phyloP scores from a whole-genome alignment of 2,329 filamentous ascomycete genomes.

The Colletotrichum brevisporum region DNA sequence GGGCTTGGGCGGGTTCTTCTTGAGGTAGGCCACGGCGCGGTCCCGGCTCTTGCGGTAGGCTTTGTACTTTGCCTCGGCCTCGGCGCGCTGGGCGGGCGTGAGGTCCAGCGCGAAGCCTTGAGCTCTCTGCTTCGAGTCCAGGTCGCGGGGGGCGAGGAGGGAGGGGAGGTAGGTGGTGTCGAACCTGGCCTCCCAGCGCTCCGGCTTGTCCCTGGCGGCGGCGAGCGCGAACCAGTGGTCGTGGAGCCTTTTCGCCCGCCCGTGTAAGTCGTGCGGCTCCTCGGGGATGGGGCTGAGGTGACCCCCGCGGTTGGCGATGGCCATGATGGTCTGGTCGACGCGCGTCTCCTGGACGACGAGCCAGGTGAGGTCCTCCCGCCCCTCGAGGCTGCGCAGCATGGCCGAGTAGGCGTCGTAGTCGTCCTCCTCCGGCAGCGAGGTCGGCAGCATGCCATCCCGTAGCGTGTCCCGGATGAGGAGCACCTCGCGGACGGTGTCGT shows the following conservation, averaged over 20 bases:
- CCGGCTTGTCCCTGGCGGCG: constrained; percentile 25
- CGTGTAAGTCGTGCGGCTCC: constrained; percentile 34
- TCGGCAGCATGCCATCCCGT: constrained; percentile 35
- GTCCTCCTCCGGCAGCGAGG: constrained; percentile 28
- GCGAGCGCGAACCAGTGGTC: constrained; percentile 24
- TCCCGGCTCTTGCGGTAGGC: constrained; percentile 36
- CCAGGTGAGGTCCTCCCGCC: constrained; percentile 33
- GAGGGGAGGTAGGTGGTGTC: constrained; percentile 28
- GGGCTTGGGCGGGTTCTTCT: constrained; percentile 31
- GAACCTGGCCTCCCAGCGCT: constrained; percentile 27
- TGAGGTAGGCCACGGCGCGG: constrained; percentile 34
- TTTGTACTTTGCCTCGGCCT: constrained; percentile 32
- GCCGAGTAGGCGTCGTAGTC: constrained; percentile 30
- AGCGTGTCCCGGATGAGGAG: constrained; percentile 37
- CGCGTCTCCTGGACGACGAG: constrained; percentile 32
- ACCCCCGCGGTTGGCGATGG: constrained; percentile 33
- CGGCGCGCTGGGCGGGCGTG: constrained; percentile 17
- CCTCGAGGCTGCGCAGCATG: constrained; percentile 36
- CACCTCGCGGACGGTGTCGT: constrained; percentile 20
- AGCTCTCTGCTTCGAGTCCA: background rate
- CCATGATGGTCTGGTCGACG: constrained; percentile 28
- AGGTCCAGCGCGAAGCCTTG: constrained; percentile 11
- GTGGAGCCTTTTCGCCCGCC: constrained; percentile 15
- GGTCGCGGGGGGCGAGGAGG: background rate
- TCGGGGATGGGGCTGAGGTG: constrained; percentile 33